Base-by-base conservation (phyloP, 1,139 yeast genomes). In the Taphrina communis region DNA sequence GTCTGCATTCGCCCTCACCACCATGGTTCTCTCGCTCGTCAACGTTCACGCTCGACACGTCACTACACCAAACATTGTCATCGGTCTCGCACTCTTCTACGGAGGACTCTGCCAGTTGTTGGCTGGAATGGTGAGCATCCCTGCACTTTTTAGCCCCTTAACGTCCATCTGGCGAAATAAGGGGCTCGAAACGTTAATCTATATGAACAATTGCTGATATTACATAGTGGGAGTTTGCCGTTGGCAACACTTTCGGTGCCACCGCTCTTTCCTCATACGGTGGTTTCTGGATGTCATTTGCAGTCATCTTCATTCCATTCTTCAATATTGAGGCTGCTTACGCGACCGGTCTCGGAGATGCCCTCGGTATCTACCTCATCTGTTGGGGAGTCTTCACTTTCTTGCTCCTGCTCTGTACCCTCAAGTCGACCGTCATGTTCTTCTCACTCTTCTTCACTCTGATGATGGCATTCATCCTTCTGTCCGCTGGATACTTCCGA, bases 231-330 rank as follows among this genome's bases (percentile, higher is more conserved):
- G 92, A 88, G 77, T 82, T 88, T 77, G 80, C 76, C 1, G 72
- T 77, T 53, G 96, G 92, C 75, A 90, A 91, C 81, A 87, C 97
- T 69, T 92, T 91, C 82, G 97, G 96, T 86, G 97, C 91, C 71
- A 85, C 90, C 67, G 96, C 96, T 2, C 83, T 91, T 71, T 80
- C 88, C 35, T 88, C 95, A 6, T 92, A 76, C 76, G 97, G 96
- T 72, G 96, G 94, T 0, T 92, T 91, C 79, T 92, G 97, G 97
- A 82, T 90, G 78, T 82, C 93, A 56, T 84, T 79, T 74, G 95
- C 86, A 72, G 93, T 94, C 38, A 83, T 92, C 71, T 82, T 85
- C 72, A 85, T 88, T 69, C 86, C 88, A 48, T 83, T 88, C 75
- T 92, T 92, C 78, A 93, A 94, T 61, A 88, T 92, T 72, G 80